phyloP scores from a whole-genome alignment of 1,284 basidiomycete species.

The Chondrostereum purpureum region DNA sequence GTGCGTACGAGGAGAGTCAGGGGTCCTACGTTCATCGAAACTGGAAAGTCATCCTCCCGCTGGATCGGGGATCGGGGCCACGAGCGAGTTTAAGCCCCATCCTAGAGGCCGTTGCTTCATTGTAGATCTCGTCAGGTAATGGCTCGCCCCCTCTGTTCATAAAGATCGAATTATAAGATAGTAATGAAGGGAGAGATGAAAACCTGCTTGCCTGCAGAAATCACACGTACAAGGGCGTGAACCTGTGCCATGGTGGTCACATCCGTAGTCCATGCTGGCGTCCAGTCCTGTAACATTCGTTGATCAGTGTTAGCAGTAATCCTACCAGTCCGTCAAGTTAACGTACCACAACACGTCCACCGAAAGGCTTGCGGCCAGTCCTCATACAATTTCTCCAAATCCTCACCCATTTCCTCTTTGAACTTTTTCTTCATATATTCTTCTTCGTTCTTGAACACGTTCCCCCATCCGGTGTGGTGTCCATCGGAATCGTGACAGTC shows the following conservation, averaged over 20 bases:
- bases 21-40: no score
- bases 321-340: background rate
- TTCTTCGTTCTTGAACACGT: conserved; percentile 16
- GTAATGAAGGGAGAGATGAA: background rate
- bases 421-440: conserved; percentile 23
- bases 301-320: background rate
- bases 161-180: background rate
- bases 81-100: background rate
- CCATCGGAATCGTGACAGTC: background rate
- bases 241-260: conserved; percentile 37
- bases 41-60: background rate
- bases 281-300: conserved; percentile 11
- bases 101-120: background rate
- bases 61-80: background rate
- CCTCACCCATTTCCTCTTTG: conserved; percentile 20
- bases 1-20: no score
- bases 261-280: conserved; percentile 25
- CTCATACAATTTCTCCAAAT: conserved; percentile 21
- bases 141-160: background rate
- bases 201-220: conserved; percentile 26
- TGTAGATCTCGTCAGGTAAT: background rate
- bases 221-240: conserved; percentile 33
- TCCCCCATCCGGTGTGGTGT: conserved; percentile 13
- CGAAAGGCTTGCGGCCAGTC: conserved; percentile 26
- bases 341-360: conserved; percentile 30